Conservation (phyloP, 768 basidiomycete genomes). For the Boletus rubropictus region DNA sequence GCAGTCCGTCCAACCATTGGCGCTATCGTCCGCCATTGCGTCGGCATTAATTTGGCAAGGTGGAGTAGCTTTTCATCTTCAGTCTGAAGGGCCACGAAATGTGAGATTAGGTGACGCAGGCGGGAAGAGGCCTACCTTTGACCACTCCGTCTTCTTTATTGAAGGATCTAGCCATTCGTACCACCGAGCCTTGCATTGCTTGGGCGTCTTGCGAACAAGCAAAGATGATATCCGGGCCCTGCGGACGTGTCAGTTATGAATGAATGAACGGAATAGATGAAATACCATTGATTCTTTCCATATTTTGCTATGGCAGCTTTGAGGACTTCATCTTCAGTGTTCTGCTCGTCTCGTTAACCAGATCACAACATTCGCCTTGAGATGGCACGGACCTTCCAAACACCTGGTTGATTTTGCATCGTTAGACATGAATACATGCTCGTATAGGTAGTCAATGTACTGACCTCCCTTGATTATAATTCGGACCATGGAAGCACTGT, state of each 20-base stretch:
- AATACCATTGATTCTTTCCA: constrained; percentile 90
- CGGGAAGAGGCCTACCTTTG: constrained; percentile 55
- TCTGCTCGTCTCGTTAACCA: constrained; percentile 39
- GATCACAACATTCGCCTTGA: not conserved
- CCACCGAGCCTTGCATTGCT: constrained; percentile 99
- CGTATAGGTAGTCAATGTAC: constrained; percentile 19
- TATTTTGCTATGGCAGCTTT: constrained; percentile 99
- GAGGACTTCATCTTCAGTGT: constrained; percentile 96
- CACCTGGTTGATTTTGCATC: constrained; percentile 39
- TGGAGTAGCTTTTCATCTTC: constrained; percentile 99
- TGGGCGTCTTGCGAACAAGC: constrained; percentile 96
- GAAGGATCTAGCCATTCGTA: constrained; percentile 99
- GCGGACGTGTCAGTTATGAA: constrained; percentile 1
- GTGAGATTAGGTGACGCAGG: not conserved
- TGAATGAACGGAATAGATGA: not conserved
- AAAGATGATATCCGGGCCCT: constrained; percentile 98
- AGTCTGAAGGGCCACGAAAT: constrained; percentile 43
- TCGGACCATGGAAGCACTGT: constrained; percentile 55
- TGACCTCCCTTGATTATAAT: constrained; percentile 88
- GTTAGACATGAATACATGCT: constrained; percentile 1
- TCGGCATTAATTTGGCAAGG: constrained; percentile 97
- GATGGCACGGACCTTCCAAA: constrained; percentile 63
- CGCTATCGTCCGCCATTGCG: constrained; percentile 98
- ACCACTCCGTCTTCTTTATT: constrained; percentile 99
- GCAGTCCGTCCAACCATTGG: constrained; percentile 98